phyloP scores from a whole-genome alignment of 2,329 filamentous ascomycete species.

The Paracamarosporium sp. region DNA sequence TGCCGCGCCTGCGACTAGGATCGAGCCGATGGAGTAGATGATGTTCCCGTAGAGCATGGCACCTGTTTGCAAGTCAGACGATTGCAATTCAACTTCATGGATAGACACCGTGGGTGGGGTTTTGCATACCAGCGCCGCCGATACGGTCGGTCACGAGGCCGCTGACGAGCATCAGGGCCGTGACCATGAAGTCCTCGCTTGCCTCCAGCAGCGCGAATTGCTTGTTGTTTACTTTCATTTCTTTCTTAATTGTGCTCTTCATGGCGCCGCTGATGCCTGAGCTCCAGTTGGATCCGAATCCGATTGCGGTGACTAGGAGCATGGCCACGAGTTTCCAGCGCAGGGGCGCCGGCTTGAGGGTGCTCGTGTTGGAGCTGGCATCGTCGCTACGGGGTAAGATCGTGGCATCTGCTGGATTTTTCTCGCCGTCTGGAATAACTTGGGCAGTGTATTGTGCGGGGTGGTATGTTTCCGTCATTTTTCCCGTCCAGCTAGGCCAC shows the following conservation, averaged over 20 bases:
- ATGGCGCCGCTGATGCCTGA: conserved; percentile 66
- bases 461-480: background rate
- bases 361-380: background rate
- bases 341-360: conserved; percentile 17
- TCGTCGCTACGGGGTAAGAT: background rate
- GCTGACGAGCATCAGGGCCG: conserved; percentile 60
- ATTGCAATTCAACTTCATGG: no score
- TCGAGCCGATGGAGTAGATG: conserved; percentile 64
- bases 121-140: conserved; percentile 58
- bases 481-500: background rate
- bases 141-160: conserved; percentile 65
- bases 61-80: conserved; percentile 28
- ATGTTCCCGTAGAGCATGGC: conserved; percentile 68
- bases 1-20: conserved; percentile 65
- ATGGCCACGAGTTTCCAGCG: conserved; percentile 52
- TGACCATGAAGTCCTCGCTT: conserved; percentile 69
- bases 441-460: background rate
- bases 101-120: no score
- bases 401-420: background rate
- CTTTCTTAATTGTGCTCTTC: conserved; percentile 67
- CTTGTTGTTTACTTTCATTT: conserved; percentile 62
- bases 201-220: conserved; percentile 66
- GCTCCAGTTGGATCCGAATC: conserved; percentile 67
- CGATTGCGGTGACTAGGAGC: conserved; percentile 60
- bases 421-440: background rate